Conservation (phyloP, 768 basidiomycete genomes). For the Rhodotorula babjevae region DNA sequence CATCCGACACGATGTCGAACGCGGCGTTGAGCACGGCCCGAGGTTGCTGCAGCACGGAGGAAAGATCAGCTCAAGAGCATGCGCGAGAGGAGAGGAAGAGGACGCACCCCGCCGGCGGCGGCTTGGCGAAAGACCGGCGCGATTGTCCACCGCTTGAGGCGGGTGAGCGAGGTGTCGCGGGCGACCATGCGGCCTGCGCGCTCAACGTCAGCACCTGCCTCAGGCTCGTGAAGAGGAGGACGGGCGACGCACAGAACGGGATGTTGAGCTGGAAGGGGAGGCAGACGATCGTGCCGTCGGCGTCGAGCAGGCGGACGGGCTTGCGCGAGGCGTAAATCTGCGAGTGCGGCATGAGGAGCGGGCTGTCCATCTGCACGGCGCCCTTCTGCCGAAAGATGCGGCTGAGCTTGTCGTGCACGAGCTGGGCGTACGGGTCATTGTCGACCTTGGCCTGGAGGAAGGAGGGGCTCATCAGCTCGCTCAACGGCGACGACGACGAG, state of each 20-base stretch:
- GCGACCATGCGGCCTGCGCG: constrained; percentile 40
- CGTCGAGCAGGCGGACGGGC: constrained; percentile 38
- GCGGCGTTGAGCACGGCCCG: constrained; percentile 41
- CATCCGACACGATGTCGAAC: constrained; percentile 45
- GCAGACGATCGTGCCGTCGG: constrained; percentile 39
- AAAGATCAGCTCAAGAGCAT: too few relatives aligned
- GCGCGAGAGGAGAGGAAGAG: too few relatives aligned
- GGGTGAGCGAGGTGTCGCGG: constrained; percentile 38
- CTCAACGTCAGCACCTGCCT: background rate
- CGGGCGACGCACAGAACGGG: constrained; percentile 29
- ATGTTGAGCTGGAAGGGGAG: constrained; percentile 39
- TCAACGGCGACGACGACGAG: too few relatives aligned
- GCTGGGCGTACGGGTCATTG: constrained; percentile 39
- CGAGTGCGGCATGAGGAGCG: constrained; percentile 41
- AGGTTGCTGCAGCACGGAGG: constrained; percentile 28
- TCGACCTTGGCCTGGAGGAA: constrained; percentile 34
- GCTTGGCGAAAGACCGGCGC: constrained; percentile 42
- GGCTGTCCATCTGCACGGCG: constrained; percentile 40
- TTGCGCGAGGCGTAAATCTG: constrained; percentile 40
- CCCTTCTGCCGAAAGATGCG: constrained; percentile 40
- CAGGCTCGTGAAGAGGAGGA: background rate
- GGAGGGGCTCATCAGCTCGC: too few relatives aligned
- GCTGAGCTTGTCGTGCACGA: constrained; percentile 41
- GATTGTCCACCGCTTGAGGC: constrained; percentile 45
- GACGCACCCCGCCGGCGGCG: constrained; percentile 39